phyloP scores from a whole-genome alignment of 352 stramenopile species.

The Pythium coloratum region DNA sequence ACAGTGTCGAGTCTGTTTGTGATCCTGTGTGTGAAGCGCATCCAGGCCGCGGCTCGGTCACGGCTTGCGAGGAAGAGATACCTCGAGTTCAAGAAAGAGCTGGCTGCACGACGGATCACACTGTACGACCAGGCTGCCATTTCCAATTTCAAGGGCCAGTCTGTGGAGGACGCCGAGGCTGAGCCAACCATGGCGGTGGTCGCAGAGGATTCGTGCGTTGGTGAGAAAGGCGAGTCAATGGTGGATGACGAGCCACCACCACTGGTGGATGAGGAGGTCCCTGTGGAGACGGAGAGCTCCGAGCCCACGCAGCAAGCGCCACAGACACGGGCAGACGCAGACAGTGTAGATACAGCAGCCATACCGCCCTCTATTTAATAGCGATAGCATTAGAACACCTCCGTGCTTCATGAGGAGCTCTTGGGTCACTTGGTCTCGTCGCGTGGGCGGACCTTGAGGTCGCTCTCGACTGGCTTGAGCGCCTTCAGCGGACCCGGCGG shows the following conservation, averaged over 20 bases:
- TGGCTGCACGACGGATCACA: slow-evolving; percentile 11
- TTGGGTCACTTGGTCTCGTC: not conserved
- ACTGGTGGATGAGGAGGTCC: not conserved
- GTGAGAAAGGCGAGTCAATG: not conserved
- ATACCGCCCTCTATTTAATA: slow-evolving; percentile 9
- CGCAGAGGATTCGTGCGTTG: not conserved
- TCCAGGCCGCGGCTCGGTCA: slow-evolving; percentile 33
- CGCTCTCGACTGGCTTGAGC: slow-evolving; percentile 25
- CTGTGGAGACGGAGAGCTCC: not conserved
- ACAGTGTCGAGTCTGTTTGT: slow-evolving; percentile 26
- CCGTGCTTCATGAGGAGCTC: not conserved
- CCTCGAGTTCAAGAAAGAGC: slow-evolving; percentile 23
- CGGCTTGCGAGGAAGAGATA: slow-evolving; percentile 30
- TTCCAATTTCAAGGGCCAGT: slow-evolving; percentile 7
- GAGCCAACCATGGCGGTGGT: not conserved
- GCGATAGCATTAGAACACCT: slow-evolving; percentile 3
- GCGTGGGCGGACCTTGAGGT: slow-evolving; percentile 28
- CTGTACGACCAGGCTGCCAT: slow-evolving; percentile 25
- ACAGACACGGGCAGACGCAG: not conserved
- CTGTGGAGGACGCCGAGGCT: not conserved
- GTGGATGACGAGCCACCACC: not conserved
- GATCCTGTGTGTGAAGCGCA: slow-evolving; percentile 39
- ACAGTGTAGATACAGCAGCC: not conserved
- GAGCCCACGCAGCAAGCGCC: not conserved
- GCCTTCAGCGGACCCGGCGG: slow-evolving; percentile 26